These are phyloP conservation scores for Malus fusca DNA, from an alignment of 306 rosid genomes.

Conservation along the genomic window DNA sequence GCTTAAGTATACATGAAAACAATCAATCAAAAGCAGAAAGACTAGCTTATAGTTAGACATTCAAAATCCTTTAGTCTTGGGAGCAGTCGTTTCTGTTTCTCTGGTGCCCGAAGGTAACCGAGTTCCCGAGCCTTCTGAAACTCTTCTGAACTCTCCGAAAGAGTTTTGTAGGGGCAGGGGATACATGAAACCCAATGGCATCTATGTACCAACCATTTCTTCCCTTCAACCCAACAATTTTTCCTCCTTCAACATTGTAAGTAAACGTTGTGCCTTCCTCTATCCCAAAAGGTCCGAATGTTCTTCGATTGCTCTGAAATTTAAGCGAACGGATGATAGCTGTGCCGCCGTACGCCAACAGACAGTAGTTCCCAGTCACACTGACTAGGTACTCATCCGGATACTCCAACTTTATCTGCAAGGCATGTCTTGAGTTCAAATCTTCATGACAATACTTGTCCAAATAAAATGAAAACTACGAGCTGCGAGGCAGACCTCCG, in stretches of 20 bases:
- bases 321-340: slow-evolving; percentile 53
- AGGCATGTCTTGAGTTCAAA: background rate
- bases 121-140: slow-evolving; percentile 25
- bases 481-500: slow-evolving; percentile 22
- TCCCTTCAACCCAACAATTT: slow-evolving; percentile 56
- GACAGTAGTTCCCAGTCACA: slow-evolving; percentile 46
- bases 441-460: background rate
- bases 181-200: slow-evolving; percentile 34
- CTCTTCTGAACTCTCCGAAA: slow-evolving; percentile 33
- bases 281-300: slow-evolving; percentile 48
- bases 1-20: too few relatives aligned
- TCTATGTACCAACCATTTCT: slow-evolving; percentile 43
- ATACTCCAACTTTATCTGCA: slow-evolving; percentile 47
- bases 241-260: slow-evolving; percentile 42
- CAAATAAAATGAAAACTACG: background rate
- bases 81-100: background rate
- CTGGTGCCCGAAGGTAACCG: slow-evolving; percentile 8
- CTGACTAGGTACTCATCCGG: slow-evolving; percentile 42
- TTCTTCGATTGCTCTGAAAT: slow-evolving; percentile 44
- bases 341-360: slow-evolving; percentile 24
- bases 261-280: slow-evolving; percentile 63
- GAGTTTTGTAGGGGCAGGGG: slow-evolving; percentile 18
- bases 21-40: background rate
- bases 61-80: background rate
- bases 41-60: background rate